phyloP scores from a whole-genome alignment of 2,329 filamentous ascomycete genomes.

The Arthrobotrys megalospora region DNA sequence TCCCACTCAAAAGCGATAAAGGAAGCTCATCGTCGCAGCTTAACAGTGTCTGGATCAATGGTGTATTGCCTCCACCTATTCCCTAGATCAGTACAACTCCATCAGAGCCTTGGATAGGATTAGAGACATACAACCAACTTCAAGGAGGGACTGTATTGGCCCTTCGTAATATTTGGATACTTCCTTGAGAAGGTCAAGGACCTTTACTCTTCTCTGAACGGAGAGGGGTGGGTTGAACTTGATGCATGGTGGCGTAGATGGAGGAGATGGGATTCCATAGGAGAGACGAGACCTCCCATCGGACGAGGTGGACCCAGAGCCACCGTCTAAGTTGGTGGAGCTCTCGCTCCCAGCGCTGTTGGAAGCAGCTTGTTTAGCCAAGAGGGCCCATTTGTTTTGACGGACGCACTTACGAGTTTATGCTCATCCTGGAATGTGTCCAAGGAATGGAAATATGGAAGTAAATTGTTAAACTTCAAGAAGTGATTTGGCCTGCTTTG shows the following conservation, averaged over 20 bases:
- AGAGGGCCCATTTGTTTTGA: neutral
- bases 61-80: conserved; percentile 60
- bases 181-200: conserved; percentile 59
- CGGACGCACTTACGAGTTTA: neutral
- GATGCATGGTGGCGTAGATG: conserved; percentile 46
- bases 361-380: neutral
- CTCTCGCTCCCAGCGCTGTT: neutral
- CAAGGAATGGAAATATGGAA: neutral
- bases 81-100: neutral
- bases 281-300: neutral
- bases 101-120: neutral
- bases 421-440: conserved; percentile 8
- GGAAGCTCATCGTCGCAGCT: conserved; percentile 63
- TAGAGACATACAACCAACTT: conserved; percentile 62
- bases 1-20: conserved; percentile 62
- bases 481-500: neutral
- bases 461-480: neutral
- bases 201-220: conserved; percentile 61
- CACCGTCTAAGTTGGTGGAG: neutral
- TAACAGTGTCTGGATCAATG: conserved; percentile 63
- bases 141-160: conserved; percentile 62
- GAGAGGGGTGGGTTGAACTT: conserved; percentile 63
- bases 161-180: conserved; percentile 44
- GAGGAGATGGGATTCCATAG: conserved; percentile 43
- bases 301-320: neutral